phyloP scores from a whole-genome alignment of 495 filamentous ascomycete species.

The Terfezia boudieri region DNA sequence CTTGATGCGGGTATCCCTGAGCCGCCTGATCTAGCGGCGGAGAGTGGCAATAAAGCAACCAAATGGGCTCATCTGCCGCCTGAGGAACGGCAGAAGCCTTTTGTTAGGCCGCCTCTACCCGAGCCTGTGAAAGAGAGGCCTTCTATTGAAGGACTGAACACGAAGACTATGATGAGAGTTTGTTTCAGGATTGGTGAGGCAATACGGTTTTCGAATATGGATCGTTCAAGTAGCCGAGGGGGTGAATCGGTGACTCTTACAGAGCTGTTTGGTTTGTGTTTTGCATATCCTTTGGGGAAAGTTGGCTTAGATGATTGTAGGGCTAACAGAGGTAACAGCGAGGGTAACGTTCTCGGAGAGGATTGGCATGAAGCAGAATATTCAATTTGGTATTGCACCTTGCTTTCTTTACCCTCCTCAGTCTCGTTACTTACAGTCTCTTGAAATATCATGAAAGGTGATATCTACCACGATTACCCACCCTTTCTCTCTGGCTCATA shows the following conservation, averaged over 20 bases:
- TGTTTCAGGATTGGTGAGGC: slow-evolving; percentile 41
- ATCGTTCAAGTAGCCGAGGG: not conserved
- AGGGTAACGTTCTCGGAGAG: not conserved
- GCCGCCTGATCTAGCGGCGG: too few species aligned
- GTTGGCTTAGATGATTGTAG: not conserved
- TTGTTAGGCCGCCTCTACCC: slow-evolving; percentile 30
- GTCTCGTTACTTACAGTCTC: slow-evolving; percentile 23
- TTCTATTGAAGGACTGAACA: slow-evolving; percentile 29
- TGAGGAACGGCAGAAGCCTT: slow-evolving; percentile 12
- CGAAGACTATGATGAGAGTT: slow-evolving; percentile 27
- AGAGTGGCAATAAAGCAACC: not conserved
- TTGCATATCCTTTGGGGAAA: too few species aligned
- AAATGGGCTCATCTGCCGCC: not conserved
- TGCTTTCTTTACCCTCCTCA: not conserved
- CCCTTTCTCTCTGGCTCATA: slow-evolving; percentile 31
- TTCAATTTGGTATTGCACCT: not conserved
- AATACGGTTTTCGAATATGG: slow-evolving; percentile 24
- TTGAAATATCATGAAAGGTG: slow-evolving; percentile 5
- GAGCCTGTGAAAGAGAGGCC: slow-evolving; percentile 27
- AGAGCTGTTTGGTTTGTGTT: not conserved
- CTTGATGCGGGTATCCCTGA: too few species aligned
- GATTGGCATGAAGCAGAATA: not conserved
- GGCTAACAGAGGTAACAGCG: not conserved
- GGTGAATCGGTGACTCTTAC: not conserved
- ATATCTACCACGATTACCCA: slow-evolving; percentile 33